Conservation (phyloP, 768 basidiomycete species). For the Phlegmacium glaucopus region DNA sequence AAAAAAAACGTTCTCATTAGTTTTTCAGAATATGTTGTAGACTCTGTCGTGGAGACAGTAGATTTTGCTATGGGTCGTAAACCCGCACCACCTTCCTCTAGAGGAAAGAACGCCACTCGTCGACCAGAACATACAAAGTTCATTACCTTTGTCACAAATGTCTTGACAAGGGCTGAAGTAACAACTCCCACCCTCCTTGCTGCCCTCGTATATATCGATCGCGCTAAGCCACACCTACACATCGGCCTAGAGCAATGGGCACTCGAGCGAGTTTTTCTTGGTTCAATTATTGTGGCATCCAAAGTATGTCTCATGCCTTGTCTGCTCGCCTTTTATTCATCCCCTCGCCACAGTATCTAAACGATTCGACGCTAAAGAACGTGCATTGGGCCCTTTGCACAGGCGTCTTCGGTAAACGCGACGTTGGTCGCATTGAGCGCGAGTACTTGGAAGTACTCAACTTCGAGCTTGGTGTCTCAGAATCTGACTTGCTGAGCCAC, state of each 20-base stretch:
- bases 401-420: constrained; percentile 77
- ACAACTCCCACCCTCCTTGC: constrained; percentile 65
- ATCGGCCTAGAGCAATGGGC: constrained; percentile 86
- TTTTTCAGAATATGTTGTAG: constrained; percentile 61
- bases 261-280: constrained; percentile 86
- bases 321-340: constrained; percentile 6
- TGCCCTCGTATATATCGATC: constrained; percentile 71
- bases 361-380: constrained; percentile 90
- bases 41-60: constrained; percentile 67
- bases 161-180: constrained; percentile 72
- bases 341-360: constrained; percentile 55
- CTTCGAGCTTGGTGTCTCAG: constrained; percentile 65
- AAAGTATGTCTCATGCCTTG: constrained; percentile 48
- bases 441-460: constrained; percentile 80
- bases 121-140: constrained; percentile 56
- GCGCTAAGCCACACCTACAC: constrained; percentile 75
- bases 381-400: constrained; percentile 88
- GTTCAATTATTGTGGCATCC: constrained; percentile 83
- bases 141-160: constrained; percentile 60
- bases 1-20: constrained; percentile 5
- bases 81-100: constrained; percentile 41
- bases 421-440: constrained; percentile 77
- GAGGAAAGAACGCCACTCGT: constrained; percentile 45
- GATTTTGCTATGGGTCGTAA: constrained; percentile 74
- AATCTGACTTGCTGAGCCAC: constrained; percentile 58